phyloP scores from a whole-genome alignment of 2,329 filamentous ascomycete genomes.

The Fusarium sp. region DNA sequence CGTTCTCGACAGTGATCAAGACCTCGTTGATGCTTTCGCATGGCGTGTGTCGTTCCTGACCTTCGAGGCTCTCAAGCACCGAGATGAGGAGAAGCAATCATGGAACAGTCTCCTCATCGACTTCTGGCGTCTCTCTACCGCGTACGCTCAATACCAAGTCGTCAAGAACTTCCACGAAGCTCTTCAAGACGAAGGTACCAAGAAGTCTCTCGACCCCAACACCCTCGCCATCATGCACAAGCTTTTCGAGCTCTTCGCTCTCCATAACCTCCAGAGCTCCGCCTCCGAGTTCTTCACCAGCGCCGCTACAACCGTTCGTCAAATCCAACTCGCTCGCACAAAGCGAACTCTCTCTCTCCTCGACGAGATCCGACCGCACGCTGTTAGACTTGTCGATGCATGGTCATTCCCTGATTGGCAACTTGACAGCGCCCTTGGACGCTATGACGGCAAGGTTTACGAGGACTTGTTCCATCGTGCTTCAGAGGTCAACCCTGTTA shows the following conservation, averaged over 20 bases:
- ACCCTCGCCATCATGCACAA: slow-evolving; percentile 71
- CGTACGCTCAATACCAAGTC: slow-evolving; percentile 80
- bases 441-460: slow-evolving; percentile 80
- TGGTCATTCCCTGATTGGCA: slow-evolving; percentile 86
- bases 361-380: slow-evolving; percentile 78
- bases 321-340: slow-evolving; percentile 76
- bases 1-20: slow-evolving; percentile 75
- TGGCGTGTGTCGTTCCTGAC: slow-evolving; percentile 81
- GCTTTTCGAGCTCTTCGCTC: slow-evolving; percentile 85
- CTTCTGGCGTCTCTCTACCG: slow-evolving; percentile 81
- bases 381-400: slow-evolving; percentile 75
- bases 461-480: slow-evolving; percentile 81
- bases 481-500: slow-evolving; percentile 78
- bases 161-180: slow-evolving; percentile 76
- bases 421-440: slow-evolving; percentile 76
- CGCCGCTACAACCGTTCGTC: slow-evolving; percentile 75
- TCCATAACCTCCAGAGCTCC: slow-evolving; percentile 72
- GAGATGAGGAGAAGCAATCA: slow-evolving; percentile 78
- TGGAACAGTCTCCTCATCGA: slow-evolving; percentile 84
- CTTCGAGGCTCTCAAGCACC: slow-evolving; percentile 79
- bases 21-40: slow-evolving; percentile 79
- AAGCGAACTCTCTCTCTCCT: slow-evolving; percentile 77
- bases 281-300: slow-evolving; percentile 79
- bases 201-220: slow-evolving; percentile 65
- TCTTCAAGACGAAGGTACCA: slow-evolving; percentile 58